Base-by-base conservation (phyloP, 2,329 filamentous ascomycete species). In the Cladosporium colombiae region DNA sequence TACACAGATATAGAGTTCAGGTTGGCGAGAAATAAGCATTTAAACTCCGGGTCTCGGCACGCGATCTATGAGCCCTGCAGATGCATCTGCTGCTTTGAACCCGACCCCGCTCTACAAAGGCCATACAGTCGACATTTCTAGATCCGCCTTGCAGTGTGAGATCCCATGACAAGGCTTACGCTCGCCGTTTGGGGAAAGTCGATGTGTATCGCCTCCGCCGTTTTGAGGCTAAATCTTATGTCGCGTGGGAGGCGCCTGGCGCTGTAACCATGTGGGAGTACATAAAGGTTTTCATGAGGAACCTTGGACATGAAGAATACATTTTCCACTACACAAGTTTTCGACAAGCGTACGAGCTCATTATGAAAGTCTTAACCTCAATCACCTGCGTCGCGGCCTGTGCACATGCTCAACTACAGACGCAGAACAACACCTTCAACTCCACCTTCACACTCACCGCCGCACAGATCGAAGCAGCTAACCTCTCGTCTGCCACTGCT, bases 381-480 rank as follows among this genome's bases (percentile, higher is more conserved):
- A n/a, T 57, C 21, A 40, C 33, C 11, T 57, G 23, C 11, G 33
- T 57, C 21, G 55, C 55, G 14, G 55, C 55, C 25, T 16, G 23
- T 1, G 55, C 55, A 10, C 55, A 57, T 10, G 31, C 31, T 13
- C 31, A 57, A 27, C 13, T 57, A 16, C 16, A 57, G 33, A 13
- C 55, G 13, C 72, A 74, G 56, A 73, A 63, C 63, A 65, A 68
- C 57, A 71, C 67, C 13, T 74, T 67, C 65, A 74, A 74, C 63
- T 71, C 70, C 13, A 70, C 66, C 25, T 72, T 72, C 44, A 52
- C 67, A 21, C 57, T 73, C 27, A 68, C 57, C 6, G 18, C 25
- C 1, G 59, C 65, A 21, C 71, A 74, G 46, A 74, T 73, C 37
- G 7, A 55, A 18, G 35, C 53, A 10, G 69, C 70, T 16, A 70